phyloP scores from a whole-genome alignment of 2,329 filamentous ascomycete species.

The Cadophora luteo-olivacea region DNA sequence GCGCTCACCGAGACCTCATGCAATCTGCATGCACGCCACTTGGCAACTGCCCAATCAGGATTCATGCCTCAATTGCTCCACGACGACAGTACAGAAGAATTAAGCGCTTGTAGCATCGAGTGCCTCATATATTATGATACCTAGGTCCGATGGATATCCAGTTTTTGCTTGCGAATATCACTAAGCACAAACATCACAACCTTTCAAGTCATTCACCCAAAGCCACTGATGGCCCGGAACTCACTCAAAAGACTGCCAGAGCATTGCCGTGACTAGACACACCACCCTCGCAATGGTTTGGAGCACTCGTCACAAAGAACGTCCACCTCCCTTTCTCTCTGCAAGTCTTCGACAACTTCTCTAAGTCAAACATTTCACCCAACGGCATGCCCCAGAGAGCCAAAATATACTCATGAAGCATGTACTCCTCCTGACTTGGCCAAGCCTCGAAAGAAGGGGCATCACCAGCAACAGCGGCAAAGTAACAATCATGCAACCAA shows the following conservation, averaged over 20 bases:
- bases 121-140: too few species aligned
- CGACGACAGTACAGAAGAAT: too few species aligned
- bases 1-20: background rate
- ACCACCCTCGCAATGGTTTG: constrained; percentile 53
- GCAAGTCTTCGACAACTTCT: constrained; percentile 42
- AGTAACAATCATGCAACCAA: constrained; percentile 50
- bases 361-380: constrained; percentile 45
- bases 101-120: too few species aligned
- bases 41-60: background rate
- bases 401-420: constrained; percentile 44
- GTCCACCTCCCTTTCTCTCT: constrained; percentile 42
- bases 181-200: too few species aligned
- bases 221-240: too few species aligned
- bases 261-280: constrained; percentile 57
- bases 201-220: too few species aligned
- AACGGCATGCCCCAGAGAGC: constrained; percentile 45
- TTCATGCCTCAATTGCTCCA: background rate
- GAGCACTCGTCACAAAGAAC: constrained; percentile 44
- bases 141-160: too few species aligned
- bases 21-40: background rate
- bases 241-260: constrained; percentile 49
- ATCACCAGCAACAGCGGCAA: constrained; percentile 53
- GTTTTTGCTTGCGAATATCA: too few species aligned
- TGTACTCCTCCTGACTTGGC: constrained; percentile 39
- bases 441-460: constrained; percentile 51